Base-by-base conservation (phyloP, 2,329 filamentous ascomycete species). In the Orbilia ellipsospora region DNA sequence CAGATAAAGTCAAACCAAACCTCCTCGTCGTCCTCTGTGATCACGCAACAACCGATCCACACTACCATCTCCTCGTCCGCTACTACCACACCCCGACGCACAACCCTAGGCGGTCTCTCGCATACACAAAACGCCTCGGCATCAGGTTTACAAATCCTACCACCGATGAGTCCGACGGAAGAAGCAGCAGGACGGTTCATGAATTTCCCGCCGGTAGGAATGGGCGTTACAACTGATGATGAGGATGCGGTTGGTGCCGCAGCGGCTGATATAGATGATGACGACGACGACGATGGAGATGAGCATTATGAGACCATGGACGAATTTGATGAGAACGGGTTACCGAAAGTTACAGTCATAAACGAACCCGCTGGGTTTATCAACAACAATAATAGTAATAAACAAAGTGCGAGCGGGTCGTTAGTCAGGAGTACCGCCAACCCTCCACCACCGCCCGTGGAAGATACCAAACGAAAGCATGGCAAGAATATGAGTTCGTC, bases 1-100 rank as follows among this genome's bases (percentile, higher is more conserved):
- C 95, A 98, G 82, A 94, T 99, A 79, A 96, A 95, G 82, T 91
- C 90, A 79, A 97, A 94, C 80, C 88, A 86, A 7, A 82, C 88
- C 10, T 88, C 90, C 2, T 88, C 87, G 16, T 89, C 90, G 44
- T 84, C 89, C 45, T 82, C 87, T 80, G 2, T 83, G 80, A 4
- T 83, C 80, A 50, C 77, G 2, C 61, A 31, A 20, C 18, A 50
- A 13, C 78, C 77, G 15, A 54, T 31, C 20, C 78, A 26, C 68
- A 81, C 6, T 12, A 65, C 20, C 5, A 57, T 57, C 31, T 59
- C 26, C 18, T 70, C 48, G n/a, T 76, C 77, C 3, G 62, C 65
- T 12, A 61, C 70, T 1, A 73, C 74, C n/a, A 76, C 67, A 5
- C 70, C 69, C 2, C 4, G 62, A 44, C 36, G 57, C 36, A 50